phyloP scores from a whole-genome alignment of 106 monocot species.

The Gastrodia elata region DNA sequence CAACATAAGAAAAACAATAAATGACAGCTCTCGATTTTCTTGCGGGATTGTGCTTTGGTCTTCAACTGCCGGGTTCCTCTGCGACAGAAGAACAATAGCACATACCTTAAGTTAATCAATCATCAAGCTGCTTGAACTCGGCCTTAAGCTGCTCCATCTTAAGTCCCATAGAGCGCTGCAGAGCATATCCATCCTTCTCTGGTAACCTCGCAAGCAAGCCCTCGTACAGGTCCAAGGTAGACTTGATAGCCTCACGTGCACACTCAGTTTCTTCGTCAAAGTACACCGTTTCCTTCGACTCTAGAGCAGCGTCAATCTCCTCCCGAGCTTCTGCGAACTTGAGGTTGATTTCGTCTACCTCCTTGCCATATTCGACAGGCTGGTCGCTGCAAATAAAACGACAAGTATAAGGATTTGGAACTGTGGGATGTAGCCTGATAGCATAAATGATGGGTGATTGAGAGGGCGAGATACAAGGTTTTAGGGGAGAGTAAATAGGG shows the following conservation, averaged over 20 bases:
- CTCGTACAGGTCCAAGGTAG: constrained; percentile 44
- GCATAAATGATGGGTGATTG: background rate
- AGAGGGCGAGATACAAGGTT: background rate
- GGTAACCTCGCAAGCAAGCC: constrained; percentile 50
- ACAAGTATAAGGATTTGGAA: background rate
- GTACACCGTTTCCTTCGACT: constrained; percentile 95
- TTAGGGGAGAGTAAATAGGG: background rate
- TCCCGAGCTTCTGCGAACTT: constrained; percentile 97
- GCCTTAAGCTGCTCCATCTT: constrained; percentile 98
- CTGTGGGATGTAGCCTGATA: background rate
- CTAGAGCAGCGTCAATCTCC: constrained; percentile 96
- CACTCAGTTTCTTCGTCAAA: constrained; percentile 93
- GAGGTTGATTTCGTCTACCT: constrained; percentile 92
- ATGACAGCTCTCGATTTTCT: too few species aligned
- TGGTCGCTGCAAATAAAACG: constrained; percentile 16
- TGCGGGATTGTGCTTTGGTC: too few species aligned
- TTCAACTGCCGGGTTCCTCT: background rate
- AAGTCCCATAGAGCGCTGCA: constrained; percentile 93
- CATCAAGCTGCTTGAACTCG: constrained; percentile 77
- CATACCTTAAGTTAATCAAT: constrained; percentile 19
- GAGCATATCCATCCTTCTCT: constrained; percentile 41
- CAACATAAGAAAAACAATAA: too few species aligned
- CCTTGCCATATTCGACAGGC: constrained; percentile 33
- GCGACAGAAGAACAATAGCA: background rate
- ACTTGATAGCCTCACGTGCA: constrained; percentile 80